phyloP scores from a whole-genome alignment of 768 basidiomycete species.

The Leccinum longicurvipes region DNA sequence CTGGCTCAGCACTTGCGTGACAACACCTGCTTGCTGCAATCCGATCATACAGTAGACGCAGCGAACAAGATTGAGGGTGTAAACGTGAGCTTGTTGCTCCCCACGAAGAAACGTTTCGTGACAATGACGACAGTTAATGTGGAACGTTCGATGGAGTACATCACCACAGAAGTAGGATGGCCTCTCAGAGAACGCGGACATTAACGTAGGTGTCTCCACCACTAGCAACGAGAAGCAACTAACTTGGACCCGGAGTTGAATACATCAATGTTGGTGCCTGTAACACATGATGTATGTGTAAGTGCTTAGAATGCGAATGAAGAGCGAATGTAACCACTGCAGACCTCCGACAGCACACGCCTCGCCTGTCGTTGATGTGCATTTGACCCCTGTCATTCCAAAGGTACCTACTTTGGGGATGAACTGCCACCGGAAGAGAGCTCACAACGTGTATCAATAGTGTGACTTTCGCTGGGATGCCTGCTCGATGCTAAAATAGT shows the following conservation, averaged over 20 bases:
- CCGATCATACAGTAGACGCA: slow-evolving; percentile 5
- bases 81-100: slow-evolving; percentile 71
- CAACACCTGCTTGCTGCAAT: slow-evolving; percentile 45
- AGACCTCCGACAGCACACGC: slow-evolving; percentile 78
- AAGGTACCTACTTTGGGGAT: slow-evolving; percentile 73
- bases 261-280: slow-evolving; percentile 75
- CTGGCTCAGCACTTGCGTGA: slow-evolving; percentile 65
- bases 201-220: slow-evolving; percentile 13
- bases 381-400: slow-evolving; percentile 73
- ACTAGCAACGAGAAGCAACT: slow-evolving; percentile 5
- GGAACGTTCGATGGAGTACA: slow-evolving; percentile 32
- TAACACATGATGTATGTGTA: neutral
- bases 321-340: slow-evolving; percentile 19
- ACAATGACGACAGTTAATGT: slow-evolving; percentile 7
- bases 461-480: slow-evolving; percentile 74
- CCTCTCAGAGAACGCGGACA: slow-evolving; percentile 51
- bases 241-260: slow-evolving; percentile 59
- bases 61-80: slow-evolving; percentile 29
- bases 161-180: slow-evolving; percentile 54
- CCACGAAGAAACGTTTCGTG: slow-evolving; percentile 37
- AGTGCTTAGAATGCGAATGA: slow-evolving; percentile 3
- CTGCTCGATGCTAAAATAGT: slow-evolving; percentile 64
- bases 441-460: slow-evolving; percentile 51
- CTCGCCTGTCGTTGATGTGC: slow-evolving; percentile 87
- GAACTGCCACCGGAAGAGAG: slow-evolving; percentile 39